These are phyloP conservation scores for Cucurbita pepo DNA, from an alignment of 306 rosid genomes.

Conservation along the genomic window DNA sequence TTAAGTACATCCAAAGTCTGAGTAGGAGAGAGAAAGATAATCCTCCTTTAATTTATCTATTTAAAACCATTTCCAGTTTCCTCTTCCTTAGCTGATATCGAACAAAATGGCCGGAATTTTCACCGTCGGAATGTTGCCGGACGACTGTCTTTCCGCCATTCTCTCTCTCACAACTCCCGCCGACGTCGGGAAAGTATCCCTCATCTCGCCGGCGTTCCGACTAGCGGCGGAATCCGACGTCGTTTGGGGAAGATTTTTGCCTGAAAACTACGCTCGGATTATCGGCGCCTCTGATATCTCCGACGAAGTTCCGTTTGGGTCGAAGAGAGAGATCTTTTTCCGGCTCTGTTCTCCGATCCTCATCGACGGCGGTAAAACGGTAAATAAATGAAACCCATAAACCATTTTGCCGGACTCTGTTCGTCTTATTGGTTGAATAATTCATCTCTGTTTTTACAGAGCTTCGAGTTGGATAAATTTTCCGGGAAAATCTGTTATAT, in stretches of 20 bases:
- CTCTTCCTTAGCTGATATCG: neutral
- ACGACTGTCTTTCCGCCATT: conserved; percentile 28
- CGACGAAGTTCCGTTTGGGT: conserved; percentile 2
- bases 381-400: neutral
- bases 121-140: conserved; percentile 19
- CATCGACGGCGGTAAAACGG: conserved; percentile 40
- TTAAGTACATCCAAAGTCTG: too few relatives aligned
- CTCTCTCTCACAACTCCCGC: conserved; percentile 29
- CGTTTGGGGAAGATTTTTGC: conserved; percentile 45
- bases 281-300: conserved; percentile 18
- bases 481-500: conserved; percentile 26
- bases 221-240: conserved; percentile 26
- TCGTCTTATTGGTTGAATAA: too few relatives aligned
- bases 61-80: neutral
- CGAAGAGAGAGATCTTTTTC: conserved; percentile 34
- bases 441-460: conserved; percentile 7
- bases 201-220: conserved; percentile 25
- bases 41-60: too few relatives aligned
- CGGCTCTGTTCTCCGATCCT: conserved; percentile 24
- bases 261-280: conserved; percentile 24
- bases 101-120: neutral
- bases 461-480: conserved; percentile 30
- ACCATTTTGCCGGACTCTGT: neutral
- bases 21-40: neutral
- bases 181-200: conserved; percentile 23